Evolutionary conservation across 2,329 filamentous ascomycete genomes (phyloP), one percentile per base, ranked within the genome.

Genomic region (Periconia sp.): DNA sequence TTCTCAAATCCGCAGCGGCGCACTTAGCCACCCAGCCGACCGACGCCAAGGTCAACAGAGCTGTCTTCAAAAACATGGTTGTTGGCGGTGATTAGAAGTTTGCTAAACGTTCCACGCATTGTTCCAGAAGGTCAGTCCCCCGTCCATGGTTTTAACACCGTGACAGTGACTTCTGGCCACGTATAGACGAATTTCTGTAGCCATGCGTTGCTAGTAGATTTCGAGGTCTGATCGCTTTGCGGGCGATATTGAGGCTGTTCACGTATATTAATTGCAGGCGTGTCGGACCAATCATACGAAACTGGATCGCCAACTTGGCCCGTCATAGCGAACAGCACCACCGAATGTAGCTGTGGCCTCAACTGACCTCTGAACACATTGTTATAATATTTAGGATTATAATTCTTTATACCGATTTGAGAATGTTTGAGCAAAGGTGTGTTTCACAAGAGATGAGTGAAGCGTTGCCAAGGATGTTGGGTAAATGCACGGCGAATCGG

Each of bases 211-310:
- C 48, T 56, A 62, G 59, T 14, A 42, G 55, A 54, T 41, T 42
- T 60, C 35, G 54, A 52, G 54, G 53, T 52, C 56, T 57, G 52
- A 53, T 56, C 46, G 61, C 55, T 57, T 60, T 62, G 64, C 55
- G 55, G 47, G 56, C 45, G 59, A 66, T 61, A 68, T 68, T 68
- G 65, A 68, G 61, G 62, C 58, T 61, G 63, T 62, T 71, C 69
- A 68, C 60, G 48, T 70, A 68, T 55, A 69, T 72, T 72, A 68
- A 72, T 70, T 70, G 61, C 58, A 41, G 41, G 48, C 56, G 45
- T 41, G 35, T 31, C 45, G 47, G 54, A 53, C 70, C 68, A 72
- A 72, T 71, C 60, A 62, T 42, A 48, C 13, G 11, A 17, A 9
- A 10, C 20, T 35, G 41, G 11, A 13, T 31, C 30, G 37, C 27